Base-by-base conservation (phyloP, 1,284 basidiomycete species). In the Bondarzewia mesenterica region DNA sequence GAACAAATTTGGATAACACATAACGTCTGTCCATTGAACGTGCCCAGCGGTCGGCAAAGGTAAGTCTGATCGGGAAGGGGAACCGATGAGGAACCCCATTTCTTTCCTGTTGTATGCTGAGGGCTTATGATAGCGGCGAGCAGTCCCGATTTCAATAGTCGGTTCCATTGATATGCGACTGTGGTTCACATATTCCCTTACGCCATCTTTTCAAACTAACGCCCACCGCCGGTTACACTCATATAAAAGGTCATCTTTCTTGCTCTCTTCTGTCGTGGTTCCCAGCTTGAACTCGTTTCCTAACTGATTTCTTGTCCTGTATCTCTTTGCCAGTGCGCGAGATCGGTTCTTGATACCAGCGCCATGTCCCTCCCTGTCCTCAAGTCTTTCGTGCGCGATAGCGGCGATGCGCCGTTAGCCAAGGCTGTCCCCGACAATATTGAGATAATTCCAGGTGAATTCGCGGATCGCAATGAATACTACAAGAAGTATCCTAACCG, bases 401-500 rank as follows among this genome's bases (percentile, higher is more conserved):
- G 26, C 10, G 41, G 37, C 41, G 27, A 46, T 18, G 26, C 23
- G 20, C 47, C 14, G 29, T 37, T n/a, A n/a, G 40, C 16, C 42
- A 43, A 20, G 8, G 44, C 43, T 4, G 45, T 42, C 44, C 20
- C 23, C 7, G 44, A n/a, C 12, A 36, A 47, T 25, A 12, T 39
- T 21, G 47, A 27, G 15, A 27, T 46, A 7, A 26, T 38, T n/a
- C 5, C 39, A 15, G 50, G 42, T 8, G 44, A 21, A 10, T 44
- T 47, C 4, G 21, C 35, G 8, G 35, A 42, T 6, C 35, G 21
- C 25, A 39, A 48, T n/a, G 57, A 58, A n/a, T 59, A 65, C 47
- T 63, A 57, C 53, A 60, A 62, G 7, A 56, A 51, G 25, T 67
- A 73, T 56, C 77, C 77, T 10, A 82, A 82, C 58, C 57, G 59